Base-by-base conservation (phyloP, 495 filamentous ascomycete species). In the Copromyces sp. region DNA sequence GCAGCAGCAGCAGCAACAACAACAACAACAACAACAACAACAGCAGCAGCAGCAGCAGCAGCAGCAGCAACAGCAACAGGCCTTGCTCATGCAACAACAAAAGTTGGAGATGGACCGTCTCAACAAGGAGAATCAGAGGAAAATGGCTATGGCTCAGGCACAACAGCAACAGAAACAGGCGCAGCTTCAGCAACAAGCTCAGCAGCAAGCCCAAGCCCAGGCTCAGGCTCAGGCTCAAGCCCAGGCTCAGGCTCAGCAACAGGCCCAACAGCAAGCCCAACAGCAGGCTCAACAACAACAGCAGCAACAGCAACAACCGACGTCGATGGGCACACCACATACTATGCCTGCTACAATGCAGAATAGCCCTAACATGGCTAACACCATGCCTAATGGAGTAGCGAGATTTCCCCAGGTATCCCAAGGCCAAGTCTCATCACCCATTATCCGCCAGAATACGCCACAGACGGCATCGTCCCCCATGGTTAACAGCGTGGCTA, bases 401-500 rank as follows among this genome's bases (percentile, higher is more conserved):
- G 86, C 86, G 35, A 84, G 88, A 39, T 86, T 87, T 75, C 76
- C 82, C 12, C 85, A 87, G 72, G 86, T 90, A 17, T 89, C 89
- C 6, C 92, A 94, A 80, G 85, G 87, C 8, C 89, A 89, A 69
- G 88, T 89, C 39, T 94, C 93, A 7, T 96, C 93, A 12, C 94
- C 94, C 0, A 86, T 95, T 74, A 82, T 93, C 68, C 87, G 93
- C 40, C 91, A 94, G 69, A 89, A 90, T 71, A 97, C 94, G 3
- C 93, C 94, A 7, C 91, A 92, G 75, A 88, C 84, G 44, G 88
- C 87, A 71, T 93, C 93, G 29, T 95, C 94, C 20, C 93, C 94
- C 4, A 86, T 92, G 77, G 87, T 93, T 71, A 85, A 84, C 53
- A 90, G 84, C 70, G 90, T 92, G 42, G 86, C 93, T 0, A 95